Conservation (phyloP, 768 basidiomycete genomes). For the Daedaleopsis sinensis region DNA sequence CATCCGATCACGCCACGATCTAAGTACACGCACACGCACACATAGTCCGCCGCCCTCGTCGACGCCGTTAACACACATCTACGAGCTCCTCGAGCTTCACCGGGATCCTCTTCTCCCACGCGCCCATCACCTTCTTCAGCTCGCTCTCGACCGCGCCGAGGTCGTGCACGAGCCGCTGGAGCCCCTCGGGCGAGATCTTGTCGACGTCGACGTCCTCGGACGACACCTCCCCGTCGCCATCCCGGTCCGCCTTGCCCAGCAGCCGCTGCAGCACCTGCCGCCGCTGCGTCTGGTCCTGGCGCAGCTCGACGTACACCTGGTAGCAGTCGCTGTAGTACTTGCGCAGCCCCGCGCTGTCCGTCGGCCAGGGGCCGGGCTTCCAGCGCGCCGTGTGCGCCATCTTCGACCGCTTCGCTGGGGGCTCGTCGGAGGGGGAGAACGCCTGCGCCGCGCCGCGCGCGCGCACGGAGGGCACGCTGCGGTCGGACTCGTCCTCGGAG, state of each 20-base stretch:
- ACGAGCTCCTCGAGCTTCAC: slow-evolving; percentile 1
- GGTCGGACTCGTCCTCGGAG: slow-evolving; percentile 56
- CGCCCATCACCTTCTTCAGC: slow-evolving; percentile 49
- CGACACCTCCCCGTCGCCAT: slow-evolving; percentile 32
- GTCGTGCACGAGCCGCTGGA: slow-evolving; percentile 24
- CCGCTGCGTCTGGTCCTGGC: slow-evolving; percentile 50
- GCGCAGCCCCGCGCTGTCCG: slow-evolving; percentile 55
- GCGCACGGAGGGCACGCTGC: slow-evolving; percentile 33
- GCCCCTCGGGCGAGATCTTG: slow-evolving; percentile 44
- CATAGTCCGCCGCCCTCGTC: not conserved
- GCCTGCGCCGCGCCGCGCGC: not conserved
- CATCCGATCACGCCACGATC: not conserved
- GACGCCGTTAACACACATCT: not conserved
- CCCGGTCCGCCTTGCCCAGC: slow-evolving; percentile 41
- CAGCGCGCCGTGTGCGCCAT: slow-evolving; percentile 17
- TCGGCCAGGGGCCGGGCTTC: slow-evolving; percentile 38
- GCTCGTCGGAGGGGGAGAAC: slow-evolving; percentile 6
- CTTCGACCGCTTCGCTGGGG: slow-evolving; percentile 35
- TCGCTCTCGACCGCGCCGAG: slow-evolving; percentile 56
- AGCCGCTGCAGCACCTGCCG: slow-evolving; percentile 56
- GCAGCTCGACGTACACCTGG: slow-evolving; percentile 49
- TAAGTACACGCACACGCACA: not conserved
- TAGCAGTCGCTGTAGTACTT: slow-evolving; percentile 56
- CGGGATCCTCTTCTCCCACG: slow-evolving; percentile 32
- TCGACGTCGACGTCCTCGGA: slow-evolving; percentile 46